phyloP scores from a whole-genome alignment of 225 moss, liverwort and hornwort genomes.

The Asterella californica region DNA sequence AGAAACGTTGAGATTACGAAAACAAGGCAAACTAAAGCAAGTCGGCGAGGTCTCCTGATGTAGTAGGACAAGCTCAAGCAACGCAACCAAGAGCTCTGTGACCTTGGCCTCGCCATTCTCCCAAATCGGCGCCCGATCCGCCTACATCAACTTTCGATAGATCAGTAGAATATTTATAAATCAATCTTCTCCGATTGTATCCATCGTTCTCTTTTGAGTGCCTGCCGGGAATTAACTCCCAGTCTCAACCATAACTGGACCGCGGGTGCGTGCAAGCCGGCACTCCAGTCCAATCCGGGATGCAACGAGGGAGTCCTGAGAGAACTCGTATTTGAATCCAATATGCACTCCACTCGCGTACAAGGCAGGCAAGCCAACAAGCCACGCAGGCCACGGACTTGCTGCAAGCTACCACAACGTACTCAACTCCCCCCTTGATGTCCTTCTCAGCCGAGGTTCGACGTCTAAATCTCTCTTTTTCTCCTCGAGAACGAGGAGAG shows the following conservation, averaged over 20 bases:
- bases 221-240: background rate
- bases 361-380: background rate
- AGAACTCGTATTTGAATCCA: background rate
- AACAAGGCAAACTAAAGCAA: conserved; percentile 37
- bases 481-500: too few species aligned
- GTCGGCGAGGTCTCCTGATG: conserved; percentile 46
- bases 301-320: background rate
- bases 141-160: conserved; percentile 15
- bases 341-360: background rate
- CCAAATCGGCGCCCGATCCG: background rate
- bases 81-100: conserved; percentile 41
- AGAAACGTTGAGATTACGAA: conserved; percentile 41
- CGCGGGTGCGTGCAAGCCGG: background rate
- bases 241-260: conserved; percentile 10
- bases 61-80: conserved; percentile 45
- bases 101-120: conserved; percentile 41
- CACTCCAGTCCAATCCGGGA: background rate
- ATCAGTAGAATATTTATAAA: background rate
- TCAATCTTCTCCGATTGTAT: background rate
- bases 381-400: background rate
- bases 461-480: too few species aligned
- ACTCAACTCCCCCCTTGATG: too few species aligned
- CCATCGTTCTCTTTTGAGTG: background rate
- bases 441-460: too few species aligned
- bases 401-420: too few species aligned